Percentiles rank a stretch among this genome's conserved stretches.
Evolutionary conservation across 176 grass and related monocot genomes (phyloP).

Genomic region (Oryza nivara): DNA sequence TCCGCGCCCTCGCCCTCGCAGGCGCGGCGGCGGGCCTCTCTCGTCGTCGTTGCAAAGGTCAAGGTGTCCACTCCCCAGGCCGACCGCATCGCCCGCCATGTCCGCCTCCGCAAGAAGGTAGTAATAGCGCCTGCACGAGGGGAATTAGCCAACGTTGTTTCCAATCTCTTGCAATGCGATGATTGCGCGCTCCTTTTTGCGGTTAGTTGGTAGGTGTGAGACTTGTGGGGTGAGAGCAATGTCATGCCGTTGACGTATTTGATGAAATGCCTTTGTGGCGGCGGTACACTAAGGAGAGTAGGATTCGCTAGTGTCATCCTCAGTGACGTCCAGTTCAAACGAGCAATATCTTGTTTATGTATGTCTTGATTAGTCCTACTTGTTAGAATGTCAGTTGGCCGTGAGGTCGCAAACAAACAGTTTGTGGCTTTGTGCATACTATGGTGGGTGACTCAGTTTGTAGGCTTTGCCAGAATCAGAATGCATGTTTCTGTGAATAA

Average conservation of each 20-base stretch:
- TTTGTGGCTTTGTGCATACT: background rate
- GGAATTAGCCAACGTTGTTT: background rate
- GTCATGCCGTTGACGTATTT: conserved; percentile 13
- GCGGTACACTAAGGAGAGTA: background rate
- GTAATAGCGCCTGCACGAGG: background rate
- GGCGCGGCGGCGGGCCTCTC: conserved; percentile 27
- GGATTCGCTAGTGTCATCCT: background rate
- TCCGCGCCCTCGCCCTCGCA: conserved; percentile 17
- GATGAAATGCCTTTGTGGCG: conserved; percentile 40
- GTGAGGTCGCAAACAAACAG: background rate
- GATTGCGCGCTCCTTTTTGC: background rate
- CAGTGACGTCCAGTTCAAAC: no score
- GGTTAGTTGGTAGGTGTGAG: background rate
- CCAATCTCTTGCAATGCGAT: background rate
- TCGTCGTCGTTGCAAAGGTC: conserved; percentile 57
- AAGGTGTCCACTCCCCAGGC: conserved; percentile 69
- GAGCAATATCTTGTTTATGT: background rate
- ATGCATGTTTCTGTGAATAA: background rate
- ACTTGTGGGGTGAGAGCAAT: background rate
- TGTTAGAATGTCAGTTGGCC: background rate
- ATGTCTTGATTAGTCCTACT: background rate
- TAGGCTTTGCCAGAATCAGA: background rate
- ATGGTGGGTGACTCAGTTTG: background rate
- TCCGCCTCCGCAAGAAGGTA: conserved; percentile 89
- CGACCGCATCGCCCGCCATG: conserved; percentile 73